phyloP scores from a whole-genome alignment of 1,139 yeast species.

The Yamadazyma triangularis region DNA sequence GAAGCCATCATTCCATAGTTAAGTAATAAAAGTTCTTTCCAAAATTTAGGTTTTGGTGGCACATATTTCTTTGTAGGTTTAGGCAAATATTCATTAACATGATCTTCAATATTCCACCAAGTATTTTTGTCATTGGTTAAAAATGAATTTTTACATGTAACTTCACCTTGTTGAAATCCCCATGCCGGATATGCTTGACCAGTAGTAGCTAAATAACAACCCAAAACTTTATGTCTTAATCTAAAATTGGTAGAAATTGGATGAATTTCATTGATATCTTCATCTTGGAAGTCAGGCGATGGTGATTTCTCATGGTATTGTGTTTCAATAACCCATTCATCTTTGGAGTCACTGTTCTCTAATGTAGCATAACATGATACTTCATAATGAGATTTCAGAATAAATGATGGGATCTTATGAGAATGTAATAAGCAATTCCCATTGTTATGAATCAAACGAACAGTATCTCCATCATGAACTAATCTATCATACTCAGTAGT shows the following conservation, averaged over 20 bases:
- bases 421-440: conserved; percentile 60
- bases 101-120: conserved; percentile 81
- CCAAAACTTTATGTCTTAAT: conserved; percentile 54
- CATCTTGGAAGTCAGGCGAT: conserved; percentile 41
- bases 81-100: conserved; percentile 42
- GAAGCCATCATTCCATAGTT: conserved; percentile 79
- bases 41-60: conserved; percentile 66
- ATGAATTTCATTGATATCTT: conserved; percentile 41
- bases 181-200: conserved; percentile 70
- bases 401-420: conserved; percentile 53
- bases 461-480: conserved; percentile 46
- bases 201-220: conserved; percentile 72
- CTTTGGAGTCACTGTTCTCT: conserved; percentile 52
- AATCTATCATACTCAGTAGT: conserved; percentile 18
- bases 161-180: conserved; percentile 83
- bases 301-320: conserved; percentile 55
- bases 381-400: conserved; percentile 51
- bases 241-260: conserved; percentile 71
- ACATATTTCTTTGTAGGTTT: conserved; percentile 36
- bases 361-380: conserved; percentile 67
- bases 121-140: conserved; percentile 57
- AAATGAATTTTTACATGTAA: conserved; percentile 56
- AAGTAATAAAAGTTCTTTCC: conserved; percentile 64
- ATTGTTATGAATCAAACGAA: conserved; percentile 52
- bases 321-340: conserved; percentile 71